Percentiles rank a stretch among this genome's conserved stretches.
phyloP scores from a whole-genome alignment of 306 rosid genomes.

The Inga laurina region DNA sequence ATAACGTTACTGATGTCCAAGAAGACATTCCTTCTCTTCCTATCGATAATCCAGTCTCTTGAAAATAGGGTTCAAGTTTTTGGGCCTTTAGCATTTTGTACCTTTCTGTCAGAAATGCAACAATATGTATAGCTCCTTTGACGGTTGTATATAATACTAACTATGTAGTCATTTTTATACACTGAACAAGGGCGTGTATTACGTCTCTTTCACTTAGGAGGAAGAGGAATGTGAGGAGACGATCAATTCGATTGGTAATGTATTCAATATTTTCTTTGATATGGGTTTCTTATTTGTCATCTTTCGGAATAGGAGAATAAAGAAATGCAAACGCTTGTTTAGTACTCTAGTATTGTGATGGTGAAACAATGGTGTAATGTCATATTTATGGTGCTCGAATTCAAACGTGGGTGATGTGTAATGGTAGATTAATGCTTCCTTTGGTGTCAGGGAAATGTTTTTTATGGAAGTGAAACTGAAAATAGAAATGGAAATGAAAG shows the following conservation, averaged over 20 bases:
- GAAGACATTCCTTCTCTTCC: conserved; percentile 69
- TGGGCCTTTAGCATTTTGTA: background rate
- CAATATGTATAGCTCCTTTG: background rate
- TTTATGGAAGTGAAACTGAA: too few species aligned
- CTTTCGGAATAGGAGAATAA: background rate
- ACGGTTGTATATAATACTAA: background rate
- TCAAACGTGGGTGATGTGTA: background rate
- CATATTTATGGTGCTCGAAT: background rate
- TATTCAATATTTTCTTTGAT: background rate
- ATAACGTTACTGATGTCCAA: conserved; percentile 39
- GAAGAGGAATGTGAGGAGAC: background rate
- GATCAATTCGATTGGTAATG: background rate
- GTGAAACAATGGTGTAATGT: background rate
- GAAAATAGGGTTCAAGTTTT: conserved; percentile 24
- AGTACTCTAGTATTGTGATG: background rate
- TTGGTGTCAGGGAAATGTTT: too few species aligned
- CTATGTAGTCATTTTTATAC: background rate
- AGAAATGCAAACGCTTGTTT: background rate
- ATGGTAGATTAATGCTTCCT: background rate
- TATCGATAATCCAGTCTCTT: conserved; percentile 35
- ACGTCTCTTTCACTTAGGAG: background rate
- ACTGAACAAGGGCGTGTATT: background rate
- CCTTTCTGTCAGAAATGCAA: conserved; percentile 10
- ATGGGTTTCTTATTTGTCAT: background rate
- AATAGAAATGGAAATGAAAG: too few species aligned